Percentiles rank a stretch among this genome's conserved stretches.
Evolutionary conservation across 2,329 filamentous ascomycete species (phyloP).

Genomic region (Coleophoma cylindrospora): DNA sequence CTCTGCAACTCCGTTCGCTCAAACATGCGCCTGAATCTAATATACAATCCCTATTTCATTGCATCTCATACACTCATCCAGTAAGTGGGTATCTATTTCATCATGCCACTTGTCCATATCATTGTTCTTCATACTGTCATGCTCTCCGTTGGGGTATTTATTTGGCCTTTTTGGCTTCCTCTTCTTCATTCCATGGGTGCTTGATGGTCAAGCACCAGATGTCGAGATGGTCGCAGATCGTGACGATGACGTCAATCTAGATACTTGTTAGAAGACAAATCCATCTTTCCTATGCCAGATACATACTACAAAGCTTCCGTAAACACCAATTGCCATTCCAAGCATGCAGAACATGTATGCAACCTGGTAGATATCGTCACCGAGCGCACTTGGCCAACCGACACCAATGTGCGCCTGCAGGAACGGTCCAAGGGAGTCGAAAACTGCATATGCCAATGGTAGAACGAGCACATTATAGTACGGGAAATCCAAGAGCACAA

Average conservation of each 20-base stretch:
- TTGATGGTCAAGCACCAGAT: conserved; percentile 99
- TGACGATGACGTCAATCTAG: conserved; percentile 84
- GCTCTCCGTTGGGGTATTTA: background rate
- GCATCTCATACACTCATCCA: too few species aligned
- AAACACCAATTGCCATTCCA: conserved; percentile 81
- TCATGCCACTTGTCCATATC: too few species aligned
- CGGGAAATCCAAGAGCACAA: conserved; percentile 83
- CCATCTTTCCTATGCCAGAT: background rate
- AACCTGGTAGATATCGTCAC: conserved; percentile 78
- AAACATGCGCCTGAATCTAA: too few species aligned
- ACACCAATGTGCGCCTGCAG: conserved; percentile 49
- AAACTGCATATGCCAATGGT: conserved; percentile 71
- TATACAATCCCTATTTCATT: too few species aligned
- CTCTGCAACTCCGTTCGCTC: too few species aligned
- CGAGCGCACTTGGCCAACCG: conserved; percentile 74
- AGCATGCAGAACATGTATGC: conserved; percentile 87
- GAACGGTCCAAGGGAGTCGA: conserved; percentile 73
- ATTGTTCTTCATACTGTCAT: too few species aligned
- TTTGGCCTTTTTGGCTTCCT: conserved; percentile 24
- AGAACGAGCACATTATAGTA: conserved; percentile 82
- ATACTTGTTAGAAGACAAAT: conserved; percentile 2
- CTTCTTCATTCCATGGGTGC: conserved; percentile 52
- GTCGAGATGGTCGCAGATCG: conserved; percentile 95
- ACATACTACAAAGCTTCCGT: conserved; percentile 83
- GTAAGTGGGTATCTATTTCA: too few species aligned